phyloP scores from a whole-genome alignment of 805 yeast genomes.

The Saturnispora galanensis region DNA sequence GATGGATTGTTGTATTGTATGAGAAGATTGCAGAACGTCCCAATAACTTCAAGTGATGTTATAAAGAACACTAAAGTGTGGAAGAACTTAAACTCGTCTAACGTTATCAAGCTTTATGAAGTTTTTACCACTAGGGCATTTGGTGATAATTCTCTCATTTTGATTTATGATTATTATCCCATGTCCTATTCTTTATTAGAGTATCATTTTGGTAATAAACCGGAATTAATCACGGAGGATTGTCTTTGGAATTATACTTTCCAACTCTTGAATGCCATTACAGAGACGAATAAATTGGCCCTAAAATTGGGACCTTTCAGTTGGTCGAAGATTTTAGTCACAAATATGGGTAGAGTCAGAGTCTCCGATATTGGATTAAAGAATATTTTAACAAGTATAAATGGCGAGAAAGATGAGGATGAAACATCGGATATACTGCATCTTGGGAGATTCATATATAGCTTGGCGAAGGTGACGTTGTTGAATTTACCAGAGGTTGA shows the following conservation, averaged over 20 bases:
- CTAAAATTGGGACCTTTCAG: conserved; percentile 56
- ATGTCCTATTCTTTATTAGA: conserved; percentile 61
- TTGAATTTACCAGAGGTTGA: conserved; percentile 11
- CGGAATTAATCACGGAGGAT: conserved; percentile 50
- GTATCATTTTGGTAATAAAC: conserved; percentile 41
- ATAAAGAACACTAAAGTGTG: conserved; percentile 57
- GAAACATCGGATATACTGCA: conserved; percentile 41
- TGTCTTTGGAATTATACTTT: conserved; percentile 66
- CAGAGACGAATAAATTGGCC: conserved; percentile 54
- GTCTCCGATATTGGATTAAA: conserved; percentile 60
- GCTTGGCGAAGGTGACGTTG: conserved; percentile 35
- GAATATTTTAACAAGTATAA: conserved; percentile 44
- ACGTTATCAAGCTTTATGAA: conserved; percentile 60
- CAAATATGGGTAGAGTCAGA: conserved; percentile 62
- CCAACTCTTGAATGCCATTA: conserved; percentile 64
- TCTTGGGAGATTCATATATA: conserved; percentile 53
- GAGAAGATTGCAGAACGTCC: conserved; percentile 59
- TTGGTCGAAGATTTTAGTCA: conserved; percentile 60
- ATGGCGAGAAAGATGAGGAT: conserved; percentile 21
- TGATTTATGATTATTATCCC: conserved; percentile 83
- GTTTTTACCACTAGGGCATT: conserved; percentile 83
- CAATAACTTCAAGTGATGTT: conserved; percentile 45
- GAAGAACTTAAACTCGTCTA: conserved; percentile 47
- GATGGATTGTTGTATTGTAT: conserved; percentile 75
- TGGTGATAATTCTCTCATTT: conserved; percentile 65